Conservation (phyloP, 371 early-diverging fungal genomes). For the Fennellomyces sp. region DNA sequence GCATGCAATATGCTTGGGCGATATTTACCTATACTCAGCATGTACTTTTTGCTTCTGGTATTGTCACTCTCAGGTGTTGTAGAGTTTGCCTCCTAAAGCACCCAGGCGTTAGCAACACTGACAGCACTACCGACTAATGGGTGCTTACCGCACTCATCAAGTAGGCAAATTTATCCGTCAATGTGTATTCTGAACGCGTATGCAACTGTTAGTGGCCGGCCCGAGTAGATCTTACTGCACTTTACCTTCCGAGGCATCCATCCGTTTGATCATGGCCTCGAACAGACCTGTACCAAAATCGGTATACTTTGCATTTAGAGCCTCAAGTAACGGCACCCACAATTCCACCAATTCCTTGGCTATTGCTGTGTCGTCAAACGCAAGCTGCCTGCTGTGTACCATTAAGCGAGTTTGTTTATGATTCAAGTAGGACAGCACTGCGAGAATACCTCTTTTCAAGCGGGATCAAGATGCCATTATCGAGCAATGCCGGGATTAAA, state of each 20-base stretch:
- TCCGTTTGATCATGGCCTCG: slow-evolving; percentile 25
- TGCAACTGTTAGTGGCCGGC: background rate
- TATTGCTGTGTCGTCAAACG: slow-evolving; percentile 28
- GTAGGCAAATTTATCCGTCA: too few relatives aligned
- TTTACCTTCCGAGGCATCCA: slow-evolving; percentile 38
- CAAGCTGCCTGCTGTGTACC: slow-evolving; percentile 35
- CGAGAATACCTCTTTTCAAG: slow-evolving; percentile 38
- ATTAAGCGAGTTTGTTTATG: background rate
- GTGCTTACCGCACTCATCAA: too few relatives aligned
- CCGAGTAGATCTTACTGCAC: too few relatives aligned
- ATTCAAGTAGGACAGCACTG: background rate
- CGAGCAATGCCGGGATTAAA: slow-evolving; percentile 40
- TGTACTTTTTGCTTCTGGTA: slow-evolving; percentile 33
- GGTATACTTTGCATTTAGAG: slow-evolving; percentile 27
- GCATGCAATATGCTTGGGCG: background rate
- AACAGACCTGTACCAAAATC: slow-evolving; percentile 34
- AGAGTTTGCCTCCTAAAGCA: background rate
- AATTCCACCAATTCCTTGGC: slow-evolving; percentile 38
- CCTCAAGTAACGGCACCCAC: slow-evolving; percentile 46
- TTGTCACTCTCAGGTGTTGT: background rate
- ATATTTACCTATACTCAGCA: slow-evolving; percentile 41
- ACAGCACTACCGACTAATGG: too few relatives aligned
- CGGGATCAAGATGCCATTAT: slow-evolving; percentile 47
- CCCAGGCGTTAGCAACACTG: background rate
- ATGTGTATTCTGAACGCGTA: too few relatives aligned